Percentiles rank a stretch among this genome's conserved stretches.
Evolutionary conservation across 768 basidiomycete genomes (phyloP).

Genomic region (Tylopilus plumbeoviolaceoides): DNA sequence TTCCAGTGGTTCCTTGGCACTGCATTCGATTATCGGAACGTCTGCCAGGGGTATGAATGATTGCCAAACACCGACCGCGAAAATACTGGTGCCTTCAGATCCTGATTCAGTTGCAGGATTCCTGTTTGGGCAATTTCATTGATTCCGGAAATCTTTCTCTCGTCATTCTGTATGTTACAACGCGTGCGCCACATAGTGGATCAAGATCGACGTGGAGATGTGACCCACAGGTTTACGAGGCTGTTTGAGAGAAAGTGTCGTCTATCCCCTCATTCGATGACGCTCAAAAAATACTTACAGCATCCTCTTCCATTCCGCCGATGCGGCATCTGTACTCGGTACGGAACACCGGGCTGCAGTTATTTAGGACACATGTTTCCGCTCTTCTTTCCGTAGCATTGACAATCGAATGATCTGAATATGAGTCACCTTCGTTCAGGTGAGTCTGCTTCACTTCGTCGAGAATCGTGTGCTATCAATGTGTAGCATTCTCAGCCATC

Average conservation of each 20-base stretch:
- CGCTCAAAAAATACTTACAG: background rate
- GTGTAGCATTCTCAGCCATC: background rate
- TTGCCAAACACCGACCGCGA: background rate
- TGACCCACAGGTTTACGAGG: background rate
- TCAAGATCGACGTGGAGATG: background rate
- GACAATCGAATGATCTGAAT: background rate
- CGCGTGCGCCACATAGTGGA: background rate
- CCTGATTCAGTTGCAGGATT: background rate
- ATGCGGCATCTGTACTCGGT: background rate
- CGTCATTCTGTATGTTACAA: background rate
- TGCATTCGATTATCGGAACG: background rate
- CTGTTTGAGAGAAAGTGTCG: background rate
- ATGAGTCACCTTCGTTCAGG: background rate
- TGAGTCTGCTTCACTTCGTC: background rate
- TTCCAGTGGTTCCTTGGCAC: background rate
- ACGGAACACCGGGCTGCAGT: background rate
- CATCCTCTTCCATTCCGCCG: background rate
- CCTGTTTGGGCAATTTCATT: conserved; percentile 1
- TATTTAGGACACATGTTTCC: background rate
- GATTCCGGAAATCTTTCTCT: background rate
- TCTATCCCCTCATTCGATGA: background rate
- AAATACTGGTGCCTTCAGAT: background rate
- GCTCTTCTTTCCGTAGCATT: background rate
- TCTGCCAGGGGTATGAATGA: background rate
- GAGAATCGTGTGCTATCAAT: background rate